These are phyloP conservation scores for Trifolium subterraneum DNA, from an alignment of 306 rosid species.

Conservation along the genomic window DNA sequence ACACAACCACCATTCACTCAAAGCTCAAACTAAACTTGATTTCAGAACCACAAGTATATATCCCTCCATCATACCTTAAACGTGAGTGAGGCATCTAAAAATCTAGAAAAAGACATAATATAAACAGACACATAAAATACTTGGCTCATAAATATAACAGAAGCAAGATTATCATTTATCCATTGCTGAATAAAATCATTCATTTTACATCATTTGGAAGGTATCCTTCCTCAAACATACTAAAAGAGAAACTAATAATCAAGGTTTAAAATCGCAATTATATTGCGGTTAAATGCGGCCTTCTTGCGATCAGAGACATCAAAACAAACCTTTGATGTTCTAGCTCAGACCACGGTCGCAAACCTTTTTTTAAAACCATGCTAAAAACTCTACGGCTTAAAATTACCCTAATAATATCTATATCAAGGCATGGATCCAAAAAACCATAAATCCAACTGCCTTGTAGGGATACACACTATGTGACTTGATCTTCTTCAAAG, in stretches of 20 bases:
- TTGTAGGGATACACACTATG: slow-evolving; percentile 34
- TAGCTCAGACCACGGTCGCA: not conserved
- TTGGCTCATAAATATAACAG: not conserved
- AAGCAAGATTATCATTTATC: slow-evolving; percentile 13
- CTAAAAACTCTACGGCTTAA: slow-evolving; percentile 19
- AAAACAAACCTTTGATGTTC: slow-evolving; percentile 1
- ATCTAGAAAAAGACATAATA: not conserved
- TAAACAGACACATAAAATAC: not conserved
- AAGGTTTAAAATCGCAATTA: not conserved
- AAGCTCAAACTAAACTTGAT: not conserved
- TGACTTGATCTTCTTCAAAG: slow-evolving; percentile 43
- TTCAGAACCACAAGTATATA: not conserved
- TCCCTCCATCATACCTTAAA: not conserved
- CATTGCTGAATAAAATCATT: slow-evolving; percentile 25
- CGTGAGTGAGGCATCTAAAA: not conserved
- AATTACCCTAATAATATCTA: slow-evolving; percentile 12
- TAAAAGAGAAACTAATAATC: not conserved
- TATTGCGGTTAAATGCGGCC: not conserved
- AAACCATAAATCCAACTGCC: slow-evolving; percentile 53
- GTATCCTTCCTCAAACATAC: slow-evolving; percentile 17
- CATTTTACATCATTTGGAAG: slow-evolving; percentile 35
- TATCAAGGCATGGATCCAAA: slow-evolving; percentile 56
- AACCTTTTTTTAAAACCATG: not conserved
- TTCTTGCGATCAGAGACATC: not conserved
- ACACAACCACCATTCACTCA: not conserved